Conservation (phyloP, 768 basidiomycete species). For the Polyporus arcularius region DNA sequence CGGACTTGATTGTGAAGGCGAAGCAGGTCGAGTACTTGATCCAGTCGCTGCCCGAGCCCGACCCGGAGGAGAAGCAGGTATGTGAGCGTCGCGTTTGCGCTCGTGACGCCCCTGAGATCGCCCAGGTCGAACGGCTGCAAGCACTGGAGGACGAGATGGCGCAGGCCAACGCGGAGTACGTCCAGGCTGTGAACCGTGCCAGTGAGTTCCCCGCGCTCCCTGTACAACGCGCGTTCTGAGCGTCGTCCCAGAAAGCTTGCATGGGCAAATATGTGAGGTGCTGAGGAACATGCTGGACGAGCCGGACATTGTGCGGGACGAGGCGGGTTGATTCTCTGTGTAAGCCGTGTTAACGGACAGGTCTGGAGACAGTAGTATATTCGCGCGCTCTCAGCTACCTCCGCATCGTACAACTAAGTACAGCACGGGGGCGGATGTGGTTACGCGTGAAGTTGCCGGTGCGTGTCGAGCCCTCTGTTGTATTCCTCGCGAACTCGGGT, state of each 20-base stretch:
- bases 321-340: slow-evolving; percentile 20
- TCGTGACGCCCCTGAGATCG: slow-evolving; percentile 28
- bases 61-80: slow-evolving; percentile 78
- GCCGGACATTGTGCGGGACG: slow-evolving; percentile 20
- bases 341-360: too few species aligned
- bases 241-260: slow-evolving; percentile 22
- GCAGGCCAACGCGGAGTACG: slow-evolving; percentile 74
- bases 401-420: too few species aligned
- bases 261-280: slow-evolving; percentile 28
- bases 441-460: too few species aligned
- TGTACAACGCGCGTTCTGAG: not conserved
- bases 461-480: too few species aligned
- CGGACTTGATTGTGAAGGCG: slow-evolving; percentile 81
- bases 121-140: slow-evolving; percentile 66
- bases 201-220: slow-evolving; percentile 36
- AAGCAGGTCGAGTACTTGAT: slow-evolving; percentile 90
- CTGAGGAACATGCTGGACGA: slow-evolving; percentile 29
- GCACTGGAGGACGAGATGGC: slow-evolving; percentile 71
- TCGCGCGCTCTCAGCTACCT: too few species aligned
- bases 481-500: too few species aligned
- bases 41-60: slow-evolving; percentile 74
- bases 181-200: slow-evolving; percentile 68
- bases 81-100: slow-evolving; percentile 11
- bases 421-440: too few species aligned
- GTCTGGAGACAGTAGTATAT: too few species aligned